Evolutionary conservation across 2,329 filamentous ascomycete species (phyloP).

Genomic region (Neoscytalidium dimidiatum): DNA sequence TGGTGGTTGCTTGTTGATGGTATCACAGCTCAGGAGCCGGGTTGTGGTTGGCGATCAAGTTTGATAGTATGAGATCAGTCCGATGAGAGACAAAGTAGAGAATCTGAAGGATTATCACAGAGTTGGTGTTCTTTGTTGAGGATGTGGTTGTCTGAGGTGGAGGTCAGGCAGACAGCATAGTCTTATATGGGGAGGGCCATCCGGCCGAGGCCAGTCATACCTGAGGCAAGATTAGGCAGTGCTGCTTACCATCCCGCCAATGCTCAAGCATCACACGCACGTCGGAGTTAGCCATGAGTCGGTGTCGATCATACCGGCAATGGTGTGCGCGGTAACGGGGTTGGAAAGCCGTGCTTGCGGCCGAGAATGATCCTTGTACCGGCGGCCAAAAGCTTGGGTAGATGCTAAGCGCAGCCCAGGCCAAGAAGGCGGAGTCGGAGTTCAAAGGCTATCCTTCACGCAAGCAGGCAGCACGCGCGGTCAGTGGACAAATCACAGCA

Average conservation of each 20-base stretch:
- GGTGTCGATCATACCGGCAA: not conserved
- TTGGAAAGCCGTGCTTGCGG: not conserved
- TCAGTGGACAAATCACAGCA: not conserved
- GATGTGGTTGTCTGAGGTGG: not conserved
- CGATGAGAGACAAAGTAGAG: not conserved
- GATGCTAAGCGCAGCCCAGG: not conserved
- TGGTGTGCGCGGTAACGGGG: not conserved
- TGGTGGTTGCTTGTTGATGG: not conserved
- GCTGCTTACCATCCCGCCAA: no score
- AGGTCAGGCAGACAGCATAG: not conserved
- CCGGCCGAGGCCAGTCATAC: not conserved
- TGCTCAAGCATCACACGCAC: not conserved
- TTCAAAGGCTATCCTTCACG: not conserved
- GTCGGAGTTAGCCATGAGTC: not conserved
- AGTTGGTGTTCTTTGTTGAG: not conserved
- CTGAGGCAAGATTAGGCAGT: not conserved
- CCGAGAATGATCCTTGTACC: not conserved
- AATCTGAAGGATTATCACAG: not conserved
- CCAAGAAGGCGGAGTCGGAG: not conserved
- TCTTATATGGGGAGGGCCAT: not conserved
- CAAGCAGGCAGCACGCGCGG: not conserved
- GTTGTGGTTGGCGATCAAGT: not conserved
- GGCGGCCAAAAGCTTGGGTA: not conserved
- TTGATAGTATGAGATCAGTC: not conserved
- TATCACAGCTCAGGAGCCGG: not conserved